phyloP scores from a whole-genome alignment of 805 yeast genomes.

The Monosporozyma yasuniensis region DNA sequence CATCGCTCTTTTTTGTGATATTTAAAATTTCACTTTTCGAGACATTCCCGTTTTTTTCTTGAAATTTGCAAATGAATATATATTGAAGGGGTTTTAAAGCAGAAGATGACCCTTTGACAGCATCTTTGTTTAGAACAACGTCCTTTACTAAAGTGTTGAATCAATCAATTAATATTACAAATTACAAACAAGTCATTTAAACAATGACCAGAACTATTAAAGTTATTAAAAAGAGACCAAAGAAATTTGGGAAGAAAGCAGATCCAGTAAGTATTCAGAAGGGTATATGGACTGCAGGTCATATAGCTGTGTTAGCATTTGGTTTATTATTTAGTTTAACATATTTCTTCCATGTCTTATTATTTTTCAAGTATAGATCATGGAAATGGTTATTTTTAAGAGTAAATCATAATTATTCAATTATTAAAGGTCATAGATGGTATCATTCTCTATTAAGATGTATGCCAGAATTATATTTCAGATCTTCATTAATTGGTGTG shows the following conservation, averaged over 20 bases:
- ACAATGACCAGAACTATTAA: constrained; percentile 11
- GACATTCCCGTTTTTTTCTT: neutral
- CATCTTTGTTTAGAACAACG: no score
- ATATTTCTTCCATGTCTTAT: constrained; percentile 18
- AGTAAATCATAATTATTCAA: constrained; percentile 15
- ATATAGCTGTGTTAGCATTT: constrained; percentile 16
- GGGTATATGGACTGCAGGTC: constrained; percentile 26
- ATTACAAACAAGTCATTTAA: no score
- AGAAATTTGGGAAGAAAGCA: constrained; percentile 8
- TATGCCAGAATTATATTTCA: constrained; percentile 45
- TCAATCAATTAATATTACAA: no score
- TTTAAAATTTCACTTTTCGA: neutral
- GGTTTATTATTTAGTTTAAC: constrained; percentile 23
- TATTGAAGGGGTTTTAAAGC: neutral
- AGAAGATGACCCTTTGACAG: neutral
- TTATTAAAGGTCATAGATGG: constrained; percentile 17
- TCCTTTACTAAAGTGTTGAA: neutral
- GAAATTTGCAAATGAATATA: neutral
- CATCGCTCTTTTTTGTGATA: neutral
- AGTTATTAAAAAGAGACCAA: constrained; percentile 19
- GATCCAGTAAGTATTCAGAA: constrained; percentile 21
- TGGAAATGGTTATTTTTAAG: constrained; percentile 29
- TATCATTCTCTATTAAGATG: constrained; percentile 19
- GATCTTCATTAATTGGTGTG: constrained; percentile 50
- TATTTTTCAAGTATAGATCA: constrained; percentile 26